Percentiles rank a stretch among this genome's conserved stretches.
phyloP scores from a whole-genome alignment of 2,329 filamentous ascomycete species.

The Golovinomyces cichoracearum region DNA sequence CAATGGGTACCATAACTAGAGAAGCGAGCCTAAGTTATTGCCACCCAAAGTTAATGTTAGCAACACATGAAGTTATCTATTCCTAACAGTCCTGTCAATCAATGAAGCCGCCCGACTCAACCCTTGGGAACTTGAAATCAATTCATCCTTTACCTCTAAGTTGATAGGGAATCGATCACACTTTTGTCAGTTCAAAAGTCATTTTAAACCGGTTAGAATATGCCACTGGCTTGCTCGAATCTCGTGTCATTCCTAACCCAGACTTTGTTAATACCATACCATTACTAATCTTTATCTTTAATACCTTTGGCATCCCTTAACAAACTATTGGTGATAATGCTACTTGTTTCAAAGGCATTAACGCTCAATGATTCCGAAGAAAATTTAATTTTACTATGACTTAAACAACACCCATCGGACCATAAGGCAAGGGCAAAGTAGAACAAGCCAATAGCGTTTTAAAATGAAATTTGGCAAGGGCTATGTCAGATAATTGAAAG shows the following conservation, averaged over 20 bases:
- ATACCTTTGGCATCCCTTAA: background rate
- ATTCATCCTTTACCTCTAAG: background rate
- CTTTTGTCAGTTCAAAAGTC: no score
- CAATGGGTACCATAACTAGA: background rate
- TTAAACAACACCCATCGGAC: background rate
- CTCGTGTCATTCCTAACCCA: background rate
- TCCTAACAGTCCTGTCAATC: background rate
- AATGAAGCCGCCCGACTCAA: background rate
- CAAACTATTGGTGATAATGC: background rate
- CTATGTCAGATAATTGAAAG: background rate
- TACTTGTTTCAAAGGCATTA: background rate
- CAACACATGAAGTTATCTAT: background rate
- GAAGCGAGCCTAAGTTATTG: background rate
- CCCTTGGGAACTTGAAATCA: background rate
- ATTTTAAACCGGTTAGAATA: background rate
- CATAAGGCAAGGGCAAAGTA: background rate
- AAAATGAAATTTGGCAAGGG: background rate
- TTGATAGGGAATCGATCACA: background rate
- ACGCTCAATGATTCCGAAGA: background rate
- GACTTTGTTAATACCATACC: background rate
- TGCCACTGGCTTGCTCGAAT: background rate
- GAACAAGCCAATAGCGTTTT: background rate
- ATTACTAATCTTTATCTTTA: background rate
- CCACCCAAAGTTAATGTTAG: background rate
- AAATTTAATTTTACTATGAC: background rate